Conservation (phyloP, 106 monocot genomes). For the Apostasia ramifera region DNA sequence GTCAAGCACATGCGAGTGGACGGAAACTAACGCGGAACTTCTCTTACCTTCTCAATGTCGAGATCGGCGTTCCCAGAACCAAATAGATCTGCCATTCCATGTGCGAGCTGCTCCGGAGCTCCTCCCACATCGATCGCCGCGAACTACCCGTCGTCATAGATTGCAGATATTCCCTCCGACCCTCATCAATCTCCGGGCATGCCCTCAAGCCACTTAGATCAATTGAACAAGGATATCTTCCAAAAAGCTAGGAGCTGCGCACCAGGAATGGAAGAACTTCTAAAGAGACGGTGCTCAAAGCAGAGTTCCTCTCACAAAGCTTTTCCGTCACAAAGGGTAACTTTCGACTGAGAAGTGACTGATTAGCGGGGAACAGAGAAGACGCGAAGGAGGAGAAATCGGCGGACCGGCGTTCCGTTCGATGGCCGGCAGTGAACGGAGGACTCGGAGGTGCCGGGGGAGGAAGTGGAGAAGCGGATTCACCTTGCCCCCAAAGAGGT, state of each 20-base stretch:
- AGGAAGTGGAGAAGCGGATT: not conserved
- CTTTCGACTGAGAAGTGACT: not conserved
- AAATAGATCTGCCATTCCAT: conserved; percentile 87
- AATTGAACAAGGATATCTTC: not conserved
- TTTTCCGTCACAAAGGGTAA: not conserved
- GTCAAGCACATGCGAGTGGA: not conserved
- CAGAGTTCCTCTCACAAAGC: not conserved
- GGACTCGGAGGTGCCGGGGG: not conserved
- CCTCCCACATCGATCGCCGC: conserved; percentile 38
- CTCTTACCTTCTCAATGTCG: conserved; percentile 59
- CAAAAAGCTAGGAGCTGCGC: not conserved
- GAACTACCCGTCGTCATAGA: conserved; percentile 56
- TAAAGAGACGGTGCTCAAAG: not conserved
- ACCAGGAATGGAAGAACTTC: not conserved
- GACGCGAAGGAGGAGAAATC: not conserved
- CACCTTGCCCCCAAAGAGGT: not conserved
- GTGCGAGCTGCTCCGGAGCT: conserved; percentile 27
- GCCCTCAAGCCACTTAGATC: conserved; percentile 12
- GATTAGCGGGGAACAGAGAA: not conserved
- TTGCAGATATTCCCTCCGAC: conserved; percentile 30
- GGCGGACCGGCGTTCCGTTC: not conserved
- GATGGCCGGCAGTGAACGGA: not conserved
- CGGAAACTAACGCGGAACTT: not conserved
- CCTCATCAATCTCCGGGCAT: conserved; percentile 38
- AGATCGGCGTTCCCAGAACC: conserved; percentile 27